A percentile compares a stretch with the other conserved stretches of the same genome.
phyloP scores from a whole-genome alignment of 805 yeast genomes.

The Candida xyloterini region DNA sequence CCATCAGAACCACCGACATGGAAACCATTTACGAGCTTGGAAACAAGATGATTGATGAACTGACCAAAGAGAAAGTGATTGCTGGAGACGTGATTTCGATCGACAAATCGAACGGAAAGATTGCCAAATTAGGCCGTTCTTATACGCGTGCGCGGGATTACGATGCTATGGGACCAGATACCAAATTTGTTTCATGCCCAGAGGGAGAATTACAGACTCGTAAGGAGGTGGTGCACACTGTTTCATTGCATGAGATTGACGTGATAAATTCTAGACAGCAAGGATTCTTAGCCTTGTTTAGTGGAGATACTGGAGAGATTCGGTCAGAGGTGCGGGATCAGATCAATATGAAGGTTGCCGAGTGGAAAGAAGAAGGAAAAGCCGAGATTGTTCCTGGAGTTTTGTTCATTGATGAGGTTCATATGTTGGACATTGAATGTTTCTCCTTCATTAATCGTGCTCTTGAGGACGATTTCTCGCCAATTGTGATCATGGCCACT shows the following conservation, averaged over 20 bases:
- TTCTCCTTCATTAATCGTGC: conserved; percentile 94
- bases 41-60: conserved; percentile 70
- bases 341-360: conserved; percentile 67
- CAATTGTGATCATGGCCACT: conserved; percentile 92
- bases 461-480: conserved; percentile 86
- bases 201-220: conserved; percentile 98
- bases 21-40: conserved; percentile 72
- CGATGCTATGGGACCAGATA: conserved; percentile 95
- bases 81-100: conserved; percentile 97
- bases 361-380: conserved; percentile 96
- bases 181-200: conserved; percentile 86
- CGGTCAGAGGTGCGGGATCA: conserved; percentile 79
- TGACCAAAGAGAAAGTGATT: conserved; percentile 86
- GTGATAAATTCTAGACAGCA: conserved; percentile 94
- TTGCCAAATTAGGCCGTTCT: conserved; percentile 95
- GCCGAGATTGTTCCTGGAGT: conserved; percentile 99
- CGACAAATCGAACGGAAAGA: conserved; percentile 97
- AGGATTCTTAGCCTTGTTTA: conserved; percentile 47
- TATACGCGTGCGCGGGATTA: conserved; percentile 98
- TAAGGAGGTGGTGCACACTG: conserved; percentile 97
- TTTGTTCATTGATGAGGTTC: conserved; percentile 94
- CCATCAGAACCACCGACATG: conserved; percentile 87
- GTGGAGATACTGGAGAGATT: conserved; percentile 94
- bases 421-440: conserved; percentile 96
- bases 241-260: conserved; percentile 93